Evolutionary conservation across 306 rosid species (phyloP).

Genomic region (Citrullus colocynthis): DNA sequence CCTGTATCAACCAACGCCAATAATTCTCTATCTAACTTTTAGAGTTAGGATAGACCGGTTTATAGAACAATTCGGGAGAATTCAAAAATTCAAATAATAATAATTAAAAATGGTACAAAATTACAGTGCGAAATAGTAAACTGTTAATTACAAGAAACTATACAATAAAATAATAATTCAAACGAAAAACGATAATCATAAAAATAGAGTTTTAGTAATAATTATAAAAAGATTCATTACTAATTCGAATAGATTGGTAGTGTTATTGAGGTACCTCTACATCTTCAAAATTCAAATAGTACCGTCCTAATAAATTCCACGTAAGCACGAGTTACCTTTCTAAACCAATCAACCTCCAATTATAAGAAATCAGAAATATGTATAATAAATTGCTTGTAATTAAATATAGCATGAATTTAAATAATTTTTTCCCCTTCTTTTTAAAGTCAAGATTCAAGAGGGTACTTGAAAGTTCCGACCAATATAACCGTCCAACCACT

Average conservation of each 20-base stretch:
- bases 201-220: no score
- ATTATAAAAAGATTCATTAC: no score
- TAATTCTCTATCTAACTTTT: no score
- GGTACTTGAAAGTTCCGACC: not conserved
- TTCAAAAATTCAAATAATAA: no score
- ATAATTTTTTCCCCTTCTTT: not conserved
- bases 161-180: no score
- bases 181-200: no score
- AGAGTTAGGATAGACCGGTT: no score
- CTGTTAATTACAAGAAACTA: not conserved
- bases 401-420: not conserved
- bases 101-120: no score
- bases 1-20: no score
- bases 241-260: not conserved
- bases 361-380: not conserved
- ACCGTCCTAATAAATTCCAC: not conserved
- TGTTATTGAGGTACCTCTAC: not conserved
- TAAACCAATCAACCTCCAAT: not conserved
- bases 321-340: not conserved
- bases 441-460: not conserved
- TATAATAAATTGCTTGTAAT: not conserved
- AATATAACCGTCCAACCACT: slow-evolving; percentile 7
- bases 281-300: not conserved
- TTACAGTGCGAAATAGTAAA: no score
- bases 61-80: no score